phyloP scores from a whole-genome alignment of 2,329 filamentous ascomycete genomes.

The Chaetothyriales sp. region DNA sequence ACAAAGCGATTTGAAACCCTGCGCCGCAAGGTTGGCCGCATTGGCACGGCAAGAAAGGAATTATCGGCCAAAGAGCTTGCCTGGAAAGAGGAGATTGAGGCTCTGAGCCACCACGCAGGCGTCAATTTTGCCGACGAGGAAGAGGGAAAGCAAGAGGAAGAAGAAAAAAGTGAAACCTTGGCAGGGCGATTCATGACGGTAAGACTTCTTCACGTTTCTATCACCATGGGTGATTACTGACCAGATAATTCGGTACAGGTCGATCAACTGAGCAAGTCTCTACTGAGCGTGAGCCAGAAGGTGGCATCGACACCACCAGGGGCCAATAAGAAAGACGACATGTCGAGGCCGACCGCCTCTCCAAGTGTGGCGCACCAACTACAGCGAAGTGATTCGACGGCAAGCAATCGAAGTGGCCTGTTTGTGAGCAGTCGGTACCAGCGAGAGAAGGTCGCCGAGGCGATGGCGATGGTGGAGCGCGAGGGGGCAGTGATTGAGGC shows the following conservation, averaged over 20 bases:
- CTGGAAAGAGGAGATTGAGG: slow-evolving; percentile 31
- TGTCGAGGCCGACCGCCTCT: not conserved
- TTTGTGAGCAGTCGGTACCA: slow-evolving; percentile 23
- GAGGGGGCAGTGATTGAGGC: slow-evolving; percentile 23
- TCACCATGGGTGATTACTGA: slow-evolving; percentile 8
- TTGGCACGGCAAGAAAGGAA: slow-evolving; percentile 28
- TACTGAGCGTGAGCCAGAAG: slow-evolving; percentile 21
- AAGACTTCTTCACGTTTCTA: slow-evolving; percentile 12
- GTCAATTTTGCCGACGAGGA: slow-evolving; percentile 12
- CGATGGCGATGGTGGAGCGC: slow-evolving; percentile 36
- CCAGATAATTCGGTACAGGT: slow-evolving; percentile 19
- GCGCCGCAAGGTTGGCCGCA: slow-evolving; percentile 25
- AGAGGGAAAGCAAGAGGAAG: slow-evolving; percentile 10
- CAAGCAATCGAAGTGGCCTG: not conserved
- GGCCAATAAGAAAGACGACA: not conserved
- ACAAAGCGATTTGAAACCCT: slow-evolving; percentile 29
- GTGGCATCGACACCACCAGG: not conserved
- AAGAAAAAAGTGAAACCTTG: slow-evolving; percentile 12
- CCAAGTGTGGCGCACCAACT: too few species aligned
- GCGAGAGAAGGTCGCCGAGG: slow-evolving; percentile 31
- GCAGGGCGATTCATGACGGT: slow-evolving; percentile 27
- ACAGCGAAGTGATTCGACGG: not conserved
- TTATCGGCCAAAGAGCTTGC: slow-evolving; percentile 32
- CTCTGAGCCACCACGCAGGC: slow-evolving; percentile 24
- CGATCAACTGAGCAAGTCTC: slow-evolving; percentile 26